phyloP scores from a whole-genome alignment of 2,329 filamentous ascomycete species.

The Thielaviopsis cerberus region DNA sequence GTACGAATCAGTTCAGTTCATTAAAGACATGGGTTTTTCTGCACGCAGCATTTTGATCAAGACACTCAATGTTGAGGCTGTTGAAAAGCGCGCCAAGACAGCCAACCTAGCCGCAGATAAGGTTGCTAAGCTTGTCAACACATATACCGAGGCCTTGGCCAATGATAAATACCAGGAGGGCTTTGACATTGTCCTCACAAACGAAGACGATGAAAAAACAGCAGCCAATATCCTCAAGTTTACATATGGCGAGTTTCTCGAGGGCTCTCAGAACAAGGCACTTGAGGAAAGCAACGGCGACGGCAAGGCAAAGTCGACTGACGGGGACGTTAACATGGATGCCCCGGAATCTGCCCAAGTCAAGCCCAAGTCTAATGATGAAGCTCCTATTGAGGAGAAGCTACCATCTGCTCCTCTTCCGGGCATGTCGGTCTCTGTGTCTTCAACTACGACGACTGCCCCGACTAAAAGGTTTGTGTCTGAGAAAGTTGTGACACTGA shows the following conservation, averaged over 20 bases:
- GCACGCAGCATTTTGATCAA: constrained; percentile 37
- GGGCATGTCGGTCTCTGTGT: neutral
- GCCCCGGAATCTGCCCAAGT: neutral
- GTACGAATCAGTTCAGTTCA: constrained; percentile 23
- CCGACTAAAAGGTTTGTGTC: neutral
- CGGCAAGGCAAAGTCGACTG: neutral
- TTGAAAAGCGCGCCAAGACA: constrained; percentile 3
- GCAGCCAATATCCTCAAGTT: constrained; percentile 15
- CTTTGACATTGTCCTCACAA: constrained; percentile 14
- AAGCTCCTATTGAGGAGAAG: no score
- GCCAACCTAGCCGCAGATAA: neutral
- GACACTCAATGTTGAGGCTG: constrained; percentile 18
- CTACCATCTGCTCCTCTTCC: neutral
- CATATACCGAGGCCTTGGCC: constrained; percentile 13
- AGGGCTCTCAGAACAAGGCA: neutral
- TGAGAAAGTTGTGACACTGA: neutral
- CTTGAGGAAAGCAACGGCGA: neutral
- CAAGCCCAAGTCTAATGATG: no score
- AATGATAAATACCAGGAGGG: constrained; percentile 12
- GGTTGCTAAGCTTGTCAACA: neutral
- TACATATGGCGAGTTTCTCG: constrained; percentile 15
- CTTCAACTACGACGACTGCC: neutral
- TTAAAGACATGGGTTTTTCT: constrained; percentile 36
- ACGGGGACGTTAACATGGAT: neutral
- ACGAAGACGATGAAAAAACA: constrained; percentile 16